A percentile compares a stretch with the other conserved stretches of the same genome.
These are phyloP conservation scores for Arxiozyma slooffiae DNA, from an alignment of 1,139 yeast genomes.

Conservation along the genomic window DNA sequence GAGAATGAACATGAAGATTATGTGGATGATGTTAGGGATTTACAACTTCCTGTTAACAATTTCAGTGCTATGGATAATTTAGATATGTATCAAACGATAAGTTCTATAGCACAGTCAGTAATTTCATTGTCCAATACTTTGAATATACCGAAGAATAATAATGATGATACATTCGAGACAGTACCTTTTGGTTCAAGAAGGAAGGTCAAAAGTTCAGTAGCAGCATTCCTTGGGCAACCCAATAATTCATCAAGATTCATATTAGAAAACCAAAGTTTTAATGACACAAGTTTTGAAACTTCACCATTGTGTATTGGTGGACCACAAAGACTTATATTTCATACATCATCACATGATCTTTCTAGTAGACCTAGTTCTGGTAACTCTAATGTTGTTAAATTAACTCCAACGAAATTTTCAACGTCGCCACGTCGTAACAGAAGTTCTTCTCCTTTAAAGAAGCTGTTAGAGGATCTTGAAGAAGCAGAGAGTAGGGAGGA, in stretches of 20 bases:
- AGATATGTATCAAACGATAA: slow-evolving; percentile 29
- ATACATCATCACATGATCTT: slow-evolving; percentile 4
- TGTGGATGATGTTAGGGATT: background rate
- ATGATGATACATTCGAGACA: slow-evolving; percentile 9
- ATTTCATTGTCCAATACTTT: slow-evolving; percentile 24
- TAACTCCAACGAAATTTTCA: slow-evolving; percentile 1
- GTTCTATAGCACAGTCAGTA: slow-evolving; percentile 28
- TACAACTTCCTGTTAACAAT: slow-evolving; percentile 5
- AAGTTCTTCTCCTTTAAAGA: slow-evolving; percentile 8
- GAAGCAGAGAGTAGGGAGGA: slow-evolving; percentile 11
- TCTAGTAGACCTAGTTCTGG: slow-evolving; percentile 3
- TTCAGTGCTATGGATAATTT: slow-evolving; percentile 30
- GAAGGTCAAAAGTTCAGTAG: slow-evolving; percentile 16
- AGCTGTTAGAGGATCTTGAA: slow-evolving; percentile 4
- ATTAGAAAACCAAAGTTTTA: background rate
- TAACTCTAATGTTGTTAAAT: background rate
- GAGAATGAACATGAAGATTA: background rate
- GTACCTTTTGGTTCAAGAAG: slow-evolving; percentile 22
- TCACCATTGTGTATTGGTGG: slow-evolving; percentile 10
- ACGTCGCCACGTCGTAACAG: slow-evolving; percentile 4
- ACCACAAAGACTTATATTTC: slow-evolving; percentile 24
- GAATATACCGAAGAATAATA: slow-evolving; percentile 7
- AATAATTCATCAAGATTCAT: slow-evolving; percentile 6
- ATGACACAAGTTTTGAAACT: background rate
- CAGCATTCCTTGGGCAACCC: slow-evolving; percentile 8